A percentile compares a stretch with the other conserved stretches of the same genome.
Evolutionary conservation across 139 green algal species (phyloP).

Genomic region (Diplosphaera chodatii): DNA sequence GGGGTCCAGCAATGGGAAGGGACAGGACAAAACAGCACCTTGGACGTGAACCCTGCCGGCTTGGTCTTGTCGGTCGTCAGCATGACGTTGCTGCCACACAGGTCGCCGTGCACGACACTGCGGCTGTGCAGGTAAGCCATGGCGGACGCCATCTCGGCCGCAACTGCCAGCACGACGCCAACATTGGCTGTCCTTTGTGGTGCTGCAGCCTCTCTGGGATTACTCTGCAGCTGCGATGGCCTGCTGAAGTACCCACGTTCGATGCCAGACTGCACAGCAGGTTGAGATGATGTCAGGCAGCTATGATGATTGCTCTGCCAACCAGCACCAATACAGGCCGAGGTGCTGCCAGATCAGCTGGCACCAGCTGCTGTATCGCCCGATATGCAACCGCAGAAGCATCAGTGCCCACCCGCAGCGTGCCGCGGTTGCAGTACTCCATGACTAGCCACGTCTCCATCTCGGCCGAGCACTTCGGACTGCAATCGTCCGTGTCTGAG

Average conservation of each 20-base stretch:
- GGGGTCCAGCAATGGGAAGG: too few species aligned
- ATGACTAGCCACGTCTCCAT: conserved; percentile 1
- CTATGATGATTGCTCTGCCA: too few species aligned
- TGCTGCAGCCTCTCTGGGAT: too few species aligned
- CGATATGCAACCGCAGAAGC: too few species aligned
- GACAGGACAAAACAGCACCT: too few species aligned
- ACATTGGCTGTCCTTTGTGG: background rate
- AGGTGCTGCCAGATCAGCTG: too few species aligned
- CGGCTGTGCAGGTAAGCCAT: conserved; percentile 36
- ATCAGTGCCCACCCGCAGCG: background rate
- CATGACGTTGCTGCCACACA: conserved; percentile 42
- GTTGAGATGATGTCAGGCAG: too few species aligned
- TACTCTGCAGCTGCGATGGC: background rate
- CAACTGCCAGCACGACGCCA: conserved; percentile 3
- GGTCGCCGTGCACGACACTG: conserved; percentile 39
- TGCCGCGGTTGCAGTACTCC: conserved; percentile 1
- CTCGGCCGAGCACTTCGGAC: background rate
- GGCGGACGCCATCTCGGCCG: conserved; percentile 28
- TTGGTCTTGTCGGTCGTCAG: conserved; percentile 13
- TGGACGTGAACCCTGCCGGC: conserved; percentile 34
- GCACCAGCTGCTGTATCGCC: too few species aligned
- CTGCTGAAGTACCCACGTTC: background rate
- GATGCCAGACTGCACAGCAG: background rate
- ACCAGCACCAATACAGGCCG: too few species aligned
- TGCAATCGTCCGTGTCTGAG: background rate